Conservation (phyloP, 331 rosid genomes). For the Phaseolus coccineus region DNA sequence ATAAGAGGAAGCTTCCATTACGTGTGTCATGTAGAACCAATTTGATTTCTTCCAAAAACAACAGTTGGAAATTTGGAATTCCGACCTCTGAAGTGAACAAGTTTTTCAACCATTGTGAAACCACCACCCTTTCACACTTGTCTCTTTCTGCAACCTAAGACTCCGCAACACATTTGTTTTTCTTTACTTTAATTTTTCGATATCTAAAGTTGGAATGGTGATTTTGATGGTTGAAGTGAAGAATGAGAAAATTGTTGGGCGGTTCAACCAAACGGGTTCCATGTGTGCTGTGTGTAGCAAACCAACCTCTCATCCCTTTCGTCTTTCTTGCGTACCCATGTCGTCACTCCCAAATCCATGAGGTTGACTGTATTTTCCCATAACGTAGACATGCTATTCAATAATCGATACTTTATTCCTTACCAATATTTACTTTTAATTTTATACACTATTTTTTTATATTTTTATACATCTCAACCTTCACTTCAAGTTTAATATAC, state of each 20-base stretch:
- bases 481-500: conserved; percentile 29
- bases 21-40: conserved; percentile 12
- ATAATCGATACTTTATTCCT: neutral
- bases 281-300: neutral
- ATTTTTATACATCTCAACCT: neutral
- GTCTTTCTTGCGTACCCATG: neutral
- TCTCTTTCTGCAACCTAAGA: neutral
- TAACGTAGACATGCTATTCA: conserved; percentile 21
- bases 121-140: conserved; percentile 49
- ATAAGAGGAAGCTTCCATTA: conserved; percentile 54
- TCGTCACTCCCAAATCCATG: neutral
- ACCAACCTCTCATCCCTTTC: neutral
- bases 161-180: neutral
- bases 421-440: neutral
- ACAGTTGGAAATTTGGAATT: neutral
- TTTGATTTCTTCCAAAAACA: conserved; percentile 17
- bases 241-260: conserved; percentile 36
- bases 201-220: neutral
- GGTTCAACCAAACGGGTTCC: conserved; percentile 46
- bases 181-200: neutral
- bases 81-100: neutral
- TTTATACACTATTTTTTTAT: conserved; percentile 4
- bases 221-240: conserved; percentile 30
- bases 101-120: conserved; percentile 10
- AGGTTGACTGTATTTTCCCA: neutral